Conservation (phyloP, 2,329 filamentous ascomycete species). For the Colletotrichum sp. region DNA sequence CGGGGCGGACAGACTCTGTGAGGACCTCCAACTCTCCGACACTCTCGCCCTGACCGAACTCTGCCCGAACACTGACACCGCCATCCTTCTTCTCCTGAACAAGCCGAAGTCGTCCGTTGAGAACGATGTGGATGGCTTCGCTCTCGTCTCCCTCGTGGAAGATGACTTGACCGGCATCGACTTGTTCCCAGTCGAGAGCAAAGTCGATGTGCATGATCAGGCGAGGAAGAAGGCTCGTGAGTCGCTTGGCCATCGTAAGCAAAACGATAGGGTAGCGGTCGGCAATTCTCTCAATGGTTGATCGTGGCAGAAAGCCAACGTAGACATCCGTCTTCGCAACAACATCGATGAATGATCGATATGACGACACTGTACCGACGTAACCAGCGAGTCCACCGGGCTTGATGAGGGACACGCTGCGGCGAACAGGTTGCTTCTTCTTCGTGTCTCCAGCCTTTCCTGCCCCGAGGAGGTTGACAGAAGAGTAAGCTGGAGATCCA, state of each 20-base stretch:
- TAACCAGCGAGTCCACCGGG: slow-evolving; percentile 95
- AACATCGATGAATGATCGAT: slow-evolving; percentile 95
- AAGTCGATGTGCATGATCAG: slow-evolving; percentile 97
- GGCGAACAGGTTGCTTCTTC: slow-evolving; percentile 53
- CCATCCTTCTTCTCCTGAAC: slow-evolving; percentile 84
- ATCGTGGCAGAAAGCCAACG: slow-evolving; percentile 89
- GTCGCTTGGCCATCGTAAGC: slow-evolving; percentile 92
- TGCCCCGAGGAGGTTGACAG: slow-evolving; percentile 24
- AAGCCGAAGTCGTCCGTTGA: slow-evolving; percentile 88
- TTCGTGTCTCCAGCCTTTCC: slow-evolving; percentile 39
- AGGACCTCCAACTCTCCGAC: slow-evolving; percentile 96
- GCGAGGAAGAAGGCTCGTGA: slow-evolving; percentile 87
- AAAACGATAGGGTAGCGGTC: slow-evolving; percentile 92
- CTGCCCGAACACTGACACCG: slow-evolving; percentile 83
- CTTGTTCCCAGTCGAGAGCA: slow-evolving; percentile 96
- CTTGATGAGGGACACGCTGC: slow-evolving; percentile 89
- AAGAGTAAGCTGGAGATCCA: slow-evolving; percentile 12
- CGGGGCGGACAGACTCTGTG: slow-evolving; percentile 90
- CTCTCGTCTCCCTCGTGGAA: slow-evolving; percentile 95
- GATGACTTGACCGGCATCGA: slow-evolving; percentile 92
- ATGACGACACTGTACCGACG: slow-evolving; percentile 91
- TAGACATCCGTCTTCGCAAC: slow-evolving; percentile 98
- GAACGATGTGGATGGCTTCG: slow-evolving; percentile 96
- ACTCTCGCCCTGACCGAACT: slow-evolving; percentile 96
- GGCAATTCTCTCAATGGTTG: slow-evolving; percentile 87